phyloP scores from a whole-genome alignment of 1,284 basidiomycete genomes.

The Apiotrichum sp. region DNA sequence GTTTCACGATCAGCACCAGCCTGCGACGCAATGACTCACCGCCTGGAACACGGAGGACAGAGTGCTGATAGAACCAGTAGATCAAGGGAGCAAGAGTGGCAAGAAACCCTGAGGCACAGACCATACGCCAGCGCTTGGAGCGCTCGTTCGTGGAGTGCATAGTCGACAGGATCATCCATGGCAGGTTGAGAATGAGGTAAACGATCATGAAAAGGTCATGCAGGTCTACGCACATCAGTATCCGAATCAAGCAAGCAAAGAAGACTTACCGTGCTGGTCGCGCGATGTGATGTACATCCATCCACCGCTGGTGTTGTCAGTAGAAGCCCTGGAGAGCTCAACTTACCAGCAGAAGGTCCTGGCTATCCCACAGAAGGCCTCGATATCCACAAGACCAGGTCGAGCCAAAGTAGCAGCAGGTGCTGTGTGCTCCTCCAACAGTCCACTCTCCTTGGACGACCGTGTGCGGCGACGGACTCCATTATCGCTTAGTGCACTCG shows the following conservation, averaged over 20 bases:
- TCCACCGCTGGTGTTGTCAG: conserved; percentile 49
- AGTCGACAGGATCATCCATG: conserved; percentile 79
- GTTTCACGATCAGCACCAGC: conserved; percentile 1
- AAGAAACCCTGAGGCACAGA: conserved; percentile 54
- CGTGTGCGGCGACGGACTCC: not conserved
- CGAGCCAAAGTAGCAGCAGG: not conserved
- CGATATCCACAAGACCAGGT: conserved; percentile 16
- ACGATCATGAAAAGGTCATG: conserved; percentile 87
- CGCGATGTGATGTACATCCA: conserved; percentile 81
- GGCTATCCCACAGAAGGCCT: conserved; percentile 62
- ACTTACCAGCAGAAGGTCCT: conserved; percentile 67
- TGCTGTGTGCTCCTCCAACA: not conserved
- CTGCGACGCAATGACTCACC: conserved; percentile 49
- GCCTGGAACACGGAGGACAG: conserved; percentile 68
- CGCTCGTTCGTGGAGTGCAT: conserved; percentile 37
- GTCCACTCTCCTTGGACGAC: not conserved
- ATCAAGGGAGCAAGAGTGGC: conserved; percentile 63
- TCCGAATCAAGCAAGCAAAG: not conserved
- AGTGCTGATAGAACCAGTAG: conserved; percentile 79
- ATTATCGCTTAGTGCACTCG: not conserved
- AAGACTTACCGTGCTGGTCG: conserved; percentile 40
- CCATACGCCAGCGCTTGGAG: conserved; percentile 9
- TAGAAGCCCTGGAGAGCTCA: not conserved
- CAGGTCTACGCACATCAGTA: conserved; percentile 49
- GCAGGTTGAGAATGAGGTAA: conserved; percentile 71